phyloP scores from a whole-genome alignment of 2,329 filamentous ascomycete genomes.

The Aspergillus sojae region DNA sequence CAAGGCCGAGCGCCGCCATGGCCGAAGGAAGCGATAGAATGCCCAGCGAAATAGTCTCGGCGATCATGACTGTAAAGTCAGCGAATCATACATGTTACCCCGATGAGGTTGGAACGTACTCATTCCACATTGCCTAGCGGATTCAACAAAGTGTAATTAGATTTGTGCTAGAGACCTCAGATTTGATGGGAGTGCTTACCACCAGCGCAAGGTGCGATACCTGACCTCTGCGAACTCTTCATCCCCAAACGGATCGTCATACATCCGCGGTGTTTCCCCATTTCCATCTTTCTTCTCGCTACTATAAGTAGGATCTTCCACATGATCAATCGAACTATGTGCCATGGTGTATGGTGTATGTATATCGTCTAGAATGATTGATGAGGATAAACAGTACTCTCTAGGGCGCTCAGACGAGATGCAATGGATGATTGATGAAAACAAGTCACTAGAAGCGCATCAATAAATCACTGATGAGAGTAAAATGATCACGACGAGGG shows the following conservation, averaged over 20 bases:
- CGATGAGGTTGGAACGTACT: conserved; percentile 26
- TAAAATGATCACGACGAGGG: neutral
- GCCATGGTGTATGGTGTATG: neutral
- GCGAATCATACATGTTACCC: neutral
- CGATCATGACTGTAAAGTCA: conserved; percentile 51
- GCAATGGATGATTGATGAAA: neutral
- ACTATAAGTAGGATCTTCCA: conserved; percentile 2
- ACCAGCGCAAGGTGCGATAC: conserved; percentile 53
- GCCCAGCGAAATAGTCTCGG: conserved; percentile 59
- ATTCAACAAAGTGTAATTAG: neutral
- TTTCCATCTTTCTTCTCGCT: conserved; percentile 8
- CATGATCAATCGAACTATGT: neutral
- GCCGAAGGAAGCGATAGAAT: conserved; percentile 57
- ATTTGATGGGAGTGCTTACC: conserved; percentile 11
- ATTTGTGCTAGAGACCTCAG: neutral
- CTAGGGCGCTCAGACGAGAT: neutral
- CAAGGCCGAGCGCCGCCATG: conserved; percentile 53
- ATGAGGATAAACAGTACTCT: neutral
- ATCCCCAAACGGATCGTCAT: conserved; percentile 35
- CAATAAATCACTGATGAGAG: too few species aligned
- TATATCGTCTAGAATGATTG: neutral
- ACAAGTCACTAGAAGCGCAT: neutral
- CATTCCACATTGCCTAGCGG: conserved; percentile 42
- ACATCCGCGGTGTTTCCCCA: neutral
- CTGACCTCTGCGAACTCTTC: conserved; percentile 45